Conservation (phyloP, 2,329 filamentous ascomycete species). For the Fusarium nelsonii region DNA sequence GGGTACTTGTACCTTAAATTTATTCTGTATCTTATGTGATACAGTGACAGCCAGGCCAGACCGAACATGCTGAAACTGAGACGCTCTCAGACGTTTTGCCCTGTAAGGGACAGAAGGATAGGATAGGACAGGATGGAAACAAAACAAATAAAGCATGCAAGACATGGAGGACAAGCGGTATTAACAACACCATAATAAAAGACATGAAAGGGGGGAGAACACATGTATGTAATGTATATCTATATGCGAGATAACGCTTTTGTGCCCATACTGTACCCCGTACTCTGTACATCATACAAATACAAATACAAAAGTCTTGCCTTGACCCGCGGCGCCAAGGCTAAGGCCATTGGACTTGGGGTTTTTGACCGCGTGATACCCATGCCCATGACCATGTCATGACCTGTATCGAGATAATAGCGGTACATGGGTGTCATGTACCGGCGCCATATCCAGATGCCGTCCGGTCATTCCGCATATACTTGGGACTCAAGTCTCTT, state of each 20-base stretch:
- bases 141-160: constrained; percentile 18
- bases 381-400: neutral
- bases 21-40: constrained; percentile 5
- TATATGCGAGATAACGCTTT: neutral
- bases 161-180: neutral
- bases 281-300: neutral
- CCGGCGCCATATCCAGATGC: neutral
- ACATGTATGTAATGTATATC: neutral
- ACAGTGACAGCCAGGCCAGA: constrained; percentile 2
- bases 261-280: neutral
- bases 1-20: neutral
- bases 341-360: constrained; percentile 14
- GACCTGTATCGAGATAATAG: neutral
- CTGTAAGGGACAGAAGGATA: neutral
- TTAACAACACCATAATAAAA: neutral
- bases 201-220: neutral
- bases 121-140: constrained; percentile 6
- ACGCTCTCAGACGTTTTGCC: constrained; percentile 25
- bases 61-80: constrained; percentile 29
- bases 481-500: constrained; percentile 16
- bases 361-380: constrained; percentile 24
- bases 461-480: constrained; percentile 11
- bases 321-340: constrained; percentile 27
- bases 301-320: constrained; percentile 4
- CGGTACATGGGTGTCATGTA: constrained; percentile 14